Percentiles rank a stretch among this genome's conserved stretches.
phyloP scores from a whole-genome alignment of 2,329 filamentous ascomycete genomes.

The Fusarium pilosicola region DNA sequence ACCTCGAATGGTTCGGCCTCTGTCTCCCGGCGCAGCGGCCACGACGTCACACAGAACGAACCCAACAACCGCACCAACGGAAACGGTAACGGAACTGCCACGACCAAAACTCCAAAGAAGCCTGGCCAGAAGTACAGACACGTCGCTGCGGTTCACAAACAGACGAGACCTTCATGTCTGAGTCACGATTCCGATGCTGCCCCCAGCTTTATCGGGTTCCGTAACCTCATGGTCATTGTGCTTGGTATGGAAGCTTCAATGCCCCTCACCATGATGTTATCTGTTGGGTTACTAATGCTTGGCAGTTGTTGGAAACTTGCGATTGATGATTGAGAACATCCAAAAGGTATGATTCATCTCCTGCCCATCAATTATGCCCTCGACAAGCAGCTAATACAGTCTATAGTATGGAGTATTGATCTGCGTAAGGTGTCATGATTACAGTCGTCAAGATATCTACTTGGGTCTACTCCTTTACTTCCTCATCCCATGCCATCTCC shows the following conservation, averaged over 20 bases:
- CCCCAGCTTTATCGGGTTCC: slow-evolving; percentile 91
- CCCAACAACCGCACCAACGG: slow-evolving; percentile 34
- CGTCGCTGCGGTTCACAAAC: slow-evolving; percentile 85
- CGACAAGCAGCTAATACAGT: slow-evolving; percentile 9
- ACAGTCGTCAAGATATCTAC: slow-evolving; percentile 78
- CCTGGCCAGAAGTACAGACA: slow-evolving; percentile 79
- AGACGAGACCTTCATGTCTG: slow-evolving; percentile 78
- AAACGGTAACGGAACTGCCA: slow-evolving; percentile 39
- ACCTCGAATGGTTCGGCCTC: slow-evolving; percentile 42
- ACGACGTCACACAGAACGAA: slow-evolving; percentile 44
- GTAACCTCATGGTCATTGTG: slow-evolving; percentile 96
- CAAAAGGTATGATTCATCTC: slow-evolving; percentile 73
- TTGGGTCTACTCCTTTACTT: slow-evolving; percentile 83
- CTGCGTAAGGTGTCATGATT: slow-evolving; percentile 89
- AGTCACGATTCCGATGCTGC: slow-evolving; percentile 80
- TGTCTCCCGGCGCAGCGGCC: slow-evolving; percentile 41
- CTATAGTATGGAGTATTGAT: slow-evolving; percentile 91
- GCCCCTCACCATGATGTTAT: slow-evolving; percentile 25
- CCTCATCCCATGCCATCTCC: slow-evolving; percentile 88
- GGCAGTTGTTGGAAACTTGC: slow-evolving; percentile 88
- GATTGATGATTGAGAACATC: slow-evolving; percentile 95
- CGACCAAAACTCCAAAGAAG: slow-evolving; percentile 33
- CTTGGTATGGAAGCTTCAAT: slow-evolving; percentile 66
- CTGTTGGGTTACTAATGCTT: slow-evolving; percentile 30
- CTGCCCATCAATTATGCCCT: background rate